These are phyloP conservation scores for Xylaria sp. DNA, from an alignment of 495 filamentous ascomycete genomes.

Conservation along the genomic window DNA sequence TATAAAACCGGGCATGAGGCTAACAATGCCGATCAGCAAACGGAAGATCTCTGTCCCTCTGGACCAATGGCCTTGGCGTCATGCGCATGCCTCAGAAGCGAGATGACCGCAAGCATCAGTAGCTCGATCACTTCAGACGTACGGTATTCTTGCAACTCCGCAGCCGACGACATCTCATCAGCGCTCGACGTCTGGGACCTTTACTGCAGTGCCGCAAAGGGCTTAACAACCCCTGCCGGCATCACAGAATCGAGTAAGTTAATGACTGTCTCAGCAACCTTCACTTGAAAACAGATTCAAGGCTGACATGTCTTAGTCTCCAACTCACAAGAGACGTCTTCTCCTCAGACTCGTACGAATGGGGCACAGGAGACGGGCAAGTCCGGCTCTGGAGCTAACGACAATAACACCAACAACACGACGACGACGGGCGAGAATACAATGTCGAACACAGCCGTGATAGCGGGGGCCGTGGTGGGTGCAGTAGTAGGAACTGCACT, in stretches of 20 bases:
- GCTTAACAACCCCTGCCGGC: conserved; percentile 43
- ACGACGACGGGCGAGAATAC: conserved; percentile 5
- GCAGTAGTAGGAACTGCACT: conserved; percentile 43
- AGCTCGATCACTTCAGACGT: conserved; percentile 48
- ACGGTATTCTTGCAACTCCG: conserved; percentile 51
- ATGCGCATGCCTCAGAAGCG: conserved; percentile 56
- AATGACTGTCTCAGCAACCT: neutral
- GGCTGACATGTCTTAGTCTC: conserved; percentile 27
- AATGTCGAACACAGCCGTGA: conserved; percentile 36
- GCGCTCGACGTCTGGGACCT: conserved; percentile 51
- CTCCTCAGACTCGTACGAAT: conserved; percentile 31
- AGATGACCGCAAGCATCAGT: conserved; percentile 46
- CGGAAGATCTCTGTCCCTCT: conserved; percentile 46
- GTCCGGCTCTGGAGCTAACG: conserved; percentile 14
- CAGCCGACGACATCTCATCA: conserved; percentile 53
- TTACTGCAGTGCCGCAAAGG: conserved; percentile 57
- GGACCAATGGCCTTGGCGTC: conserved; percentile 54
- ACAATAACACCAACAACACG: conserved; percentile 9
- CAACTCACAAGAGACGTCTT: conserved; percentile 26
- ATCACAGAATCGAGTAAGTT: conserved; percentile 46
- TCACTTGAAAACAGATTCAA: conserved; percentile 23
- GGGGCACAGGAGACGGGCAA: conserved; percentile 31
- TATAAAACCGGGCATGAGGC: neutral
- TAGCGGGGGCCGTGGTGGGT: conserved; percentile 49
- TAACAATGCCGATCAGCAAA: conserved; percentile 42